These are phyloP conservation scores for Colletotrichum brevisporum DNA, from an alignment of 2,329 filamentous ascomycete genomes.

Conservation along the genomic window DNA sequence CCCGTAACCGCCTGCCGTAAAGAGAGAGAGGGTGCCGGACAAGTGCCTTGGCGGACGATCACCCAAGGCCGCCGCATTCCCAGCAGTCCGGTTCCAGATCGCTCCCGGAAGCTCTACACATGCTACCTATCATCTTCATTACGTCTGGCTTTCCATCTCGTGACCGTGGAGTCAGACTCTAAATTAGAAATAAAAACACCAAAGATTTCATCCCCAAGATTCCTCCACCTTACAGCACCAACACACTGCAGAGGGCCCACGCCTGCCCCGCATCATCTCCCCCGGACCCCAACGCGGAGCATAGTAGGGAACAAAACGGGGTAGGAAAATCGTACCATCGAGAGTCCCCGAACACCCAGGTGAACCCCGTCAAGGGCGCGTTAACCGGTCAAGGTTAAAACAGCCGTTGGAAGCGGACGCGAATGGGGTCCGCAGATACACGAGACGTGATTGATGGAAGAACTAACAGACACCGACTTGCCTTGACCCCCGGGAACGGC, in stretches of 20 bases:
- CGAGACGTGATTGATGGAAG: slow-evolving; percentile 36
- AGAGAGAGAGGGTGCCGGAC: neutral
- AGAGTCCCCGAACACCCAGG: slow-evolving; percentile 12
- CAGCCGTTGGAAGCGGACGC: too few species aligned
- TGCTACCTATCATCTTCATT: too few species aligned
- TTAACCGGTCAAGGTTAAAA: too few species aligned
- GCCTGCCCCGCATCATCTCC: slow-evolving; percentile 23
- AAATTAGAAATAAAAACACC: neutral
- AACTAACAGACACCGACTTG: slow-evolving; percentile 3
- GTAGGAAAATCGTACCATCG: slow-evolving; percentile 11
- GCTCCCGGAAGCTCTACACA: too few species aligned
- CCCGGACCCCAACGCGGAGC: slow-evolving; percentile 24
- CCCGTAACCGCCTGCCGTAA: neutral
- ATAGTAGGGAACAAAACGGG: neutral
- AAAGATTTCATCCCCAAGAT: neutral
- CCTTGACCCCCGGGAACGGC: slow-evolving; percentile 11
- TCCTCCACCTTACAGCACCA: too few species aligned
- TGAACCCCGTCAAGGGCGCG: too few species aligned
- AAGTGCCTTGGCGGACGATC: slow-evolving; percentile 18
- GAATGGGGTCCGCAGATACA: neutral
- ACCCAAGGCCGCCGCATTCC: neutral
- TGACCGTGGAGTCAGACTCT: neutral
- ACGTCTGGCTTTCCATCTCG: neutral
- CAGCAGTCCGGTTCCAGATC: slow-evolving; percentile 1
- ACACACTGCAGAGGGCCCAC: too few species aligned